These are phyloP conservation scores for Cladosporium sphaerospermum DNA, from an alignment of 2,329 filamentous ascomycete genomes.

Conservation along the genomic window DNA sequence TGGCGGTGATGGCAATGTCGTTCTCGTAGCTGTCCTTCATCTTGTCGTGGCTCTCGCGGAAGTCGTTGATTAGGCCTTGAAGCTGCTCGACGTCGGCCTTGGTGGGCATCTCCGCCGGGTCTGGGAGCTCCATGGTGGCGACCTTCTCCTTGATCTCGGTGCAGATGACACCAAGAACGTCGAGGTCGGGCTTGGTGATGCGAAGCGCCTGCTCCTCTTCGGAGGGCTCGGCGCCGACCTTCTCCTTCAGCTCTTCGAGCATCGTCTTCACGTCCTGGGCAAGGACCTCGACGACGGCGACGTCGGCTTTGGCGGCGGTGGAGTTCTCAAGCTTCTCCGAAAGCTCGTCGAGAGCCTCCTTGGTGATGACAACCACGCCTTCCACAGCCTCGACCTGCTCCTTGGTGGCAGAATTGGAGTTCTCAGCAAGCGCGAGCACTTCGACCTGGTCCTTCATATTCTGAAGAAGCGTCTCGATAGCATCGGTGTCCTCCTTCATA, in stretches of 20 bases:
- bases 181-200: conserved; percentile 74
- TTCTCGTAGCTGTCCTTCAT: conserved; percentile 67
- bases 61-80: conserved; percentile 44
- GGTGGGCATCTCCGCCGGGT: conserved; percentile 63
- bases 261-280: conserved; percentile 69
- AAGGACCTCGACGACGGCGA: conserved; percentile 69
- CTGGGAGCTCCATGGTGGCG: conserved; percentile 64
- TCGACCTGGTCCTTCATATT: conserved; percentile 87
- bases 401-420: conserved; percentile 63
- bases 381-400: conserved; percentile 59
- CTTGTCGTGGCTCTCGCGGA: conserved; percentile 55
- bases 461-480: conserved; percentile 81
- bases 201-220: conserved; percentile 47
- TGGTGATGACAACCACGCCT: conserved; percentile 65
- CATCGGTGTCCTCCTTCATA: conserved; percentile 77
- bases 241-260: conserved; percentile 60
- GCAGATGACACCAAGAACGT: conserved; percentile 70
- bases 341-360: conserved; percentile 63
- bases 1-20: conserved; percentile 67
- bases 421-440: conserved; percentile 56
- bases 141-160: conserved; percentile 78
- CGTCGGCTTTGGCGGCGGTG: conserved; percentile 69
- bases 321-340: conserved; percentile 60
- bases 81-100: conserved; percentile 70
- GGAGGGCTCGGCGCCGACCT: conserved; percentile 33